Evolutionary conservation across 2,329 filamentous ascomycete species (phyloP), one percentile per base, ranked within the genome.

Genomic region (Penicillium sp.): DNA sequence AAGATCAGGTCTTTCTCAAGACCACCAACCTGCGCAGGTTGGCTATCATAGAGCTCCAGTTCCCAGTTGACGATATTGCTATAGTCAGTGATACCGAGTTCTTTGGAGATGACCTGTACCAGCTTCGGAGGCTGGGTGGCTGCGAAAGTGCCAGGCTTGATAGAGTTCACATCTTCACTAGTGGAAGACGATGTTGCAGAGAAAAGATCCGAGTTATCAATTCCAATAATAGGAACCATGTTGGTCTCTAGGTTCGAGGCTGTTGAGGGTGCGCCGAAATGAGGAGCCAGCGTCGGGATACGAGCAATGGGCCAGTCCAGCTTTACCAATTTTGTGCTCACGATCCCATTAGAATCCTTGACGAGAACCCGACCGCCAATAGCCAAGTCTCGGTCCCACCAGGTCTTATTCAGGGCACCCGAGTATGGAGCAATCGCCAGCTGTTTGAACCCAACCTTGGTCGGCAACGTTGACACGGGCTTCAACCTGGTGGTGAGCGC

Each of bases 371-470:
- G 82, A 40, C 94, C 94, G 62, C 91, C 94, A 65, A 97, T 89
- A 62, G 89, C 87, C 52, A 99, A 81, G 72, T 99, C 94, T 38
- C 94, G 85, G 72, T 97, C 94, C 93, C 92, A 97, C 94, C 94
- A 97, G 1, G 94, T 97, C 61, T 81, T 80, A 69, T 92, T 94
- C 60, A 97, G 76, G 1, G 80, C 91, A 51, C 94, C 93, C 9
- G 91, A 93, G 70, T 97, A 99, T 0, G 90, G 94, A 2, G 94
- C 92, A 53, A 97, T 90, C 23, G 90, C 93, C 6, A 97, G 82
- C 77, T 97, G 91, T 26, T 90, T 73, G 68, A 91, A 99, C 54
- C 94, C 93, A 30, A 89, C 88, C 70, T 88, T 91, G 65, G 81
- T 89, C n/a, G 88, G 85, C 66, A 96, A 86, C 67, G 84, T 89